These are phyloP conservation scores for Taiozyma sp. DNA, from an alignment of 1,139 yeast species.

Conservation along the genomic window DNA sequence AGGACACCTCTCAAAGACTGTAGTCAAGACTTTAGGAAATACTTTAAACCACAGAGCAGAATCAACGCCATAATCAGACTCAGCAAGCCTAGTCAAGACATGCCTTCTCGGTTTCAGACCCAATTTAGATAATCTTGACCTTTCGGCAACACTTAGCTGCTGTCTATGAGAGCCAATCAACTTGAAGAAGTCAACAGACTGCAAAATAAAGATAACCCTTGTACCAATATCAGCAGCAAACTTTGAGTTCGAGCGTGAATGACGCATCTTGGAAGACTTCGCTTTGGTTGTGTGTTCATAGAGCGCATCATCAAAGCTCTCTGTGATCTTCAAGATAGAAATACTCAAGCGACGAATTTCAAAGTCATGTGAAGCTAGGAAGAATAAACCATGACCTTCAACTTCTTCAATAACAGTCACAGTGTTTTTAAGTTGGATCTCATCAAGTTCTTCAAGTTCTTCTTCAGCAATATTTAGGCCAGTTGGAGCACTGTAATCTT, in stretches of 20 bases:
- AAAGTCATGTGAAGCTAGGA: slow-evolving; percentile 84
- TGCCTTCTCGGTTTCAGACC: slow-evolving; percentile 52
- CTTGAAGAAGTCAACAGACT: slow-evolving; percentile 62
- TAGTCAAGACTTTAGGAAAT: slow-evolving; percentile 68
- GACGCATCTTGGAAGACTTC: slow-evolving; percentile 27
- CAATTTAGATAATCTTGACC: slow-evolving; percentile 61
- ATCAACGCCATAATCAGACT: slow-evolving; percentile 91
- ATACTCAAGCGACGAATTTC: slow-evolving; percentile 70
- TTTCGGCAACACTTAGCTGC: slow-evolving; percentile 75
- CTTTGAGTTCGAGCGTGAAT: slow-evolving; percentile 58
- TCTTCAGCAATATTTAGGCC: slow-evolving; percentile 22
- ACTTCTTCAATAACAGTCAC: slow-evolving; percentile 87
- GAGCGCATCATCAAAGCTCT: slow-evolving; percentile 80
- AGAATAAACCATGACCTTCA: slow-evolving; percentile 92
- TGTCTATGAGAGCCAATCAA: slow-evolving; percentile 49
- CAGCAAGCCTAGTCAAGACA: slow-evolving; percentile 68
- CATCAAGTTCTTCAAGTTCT: slow-evolving; percentile 46
- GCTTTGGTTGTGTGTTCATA: slow-evolving; percentile 40
- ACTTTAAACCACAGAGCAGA: slow-evolving; percentile 91
- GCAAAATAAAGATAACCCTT: slow-evolving; percentile 72
- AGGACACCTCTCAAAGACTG: slow-evolving; percentile 79
- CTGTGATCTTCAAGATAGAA: slow-evolving; percentile 66
- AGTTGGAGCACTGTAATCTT: slow-evolving; percentile 10
- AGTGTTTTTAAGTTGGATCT: slow-evolving; percentile 70
- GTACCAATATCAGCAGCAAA: slow-evolving; percentile 79